Base-by-base conservation (phyloP, 768 basidiomycete genomes). In the Thelephora aurantiotincta region DNA sequence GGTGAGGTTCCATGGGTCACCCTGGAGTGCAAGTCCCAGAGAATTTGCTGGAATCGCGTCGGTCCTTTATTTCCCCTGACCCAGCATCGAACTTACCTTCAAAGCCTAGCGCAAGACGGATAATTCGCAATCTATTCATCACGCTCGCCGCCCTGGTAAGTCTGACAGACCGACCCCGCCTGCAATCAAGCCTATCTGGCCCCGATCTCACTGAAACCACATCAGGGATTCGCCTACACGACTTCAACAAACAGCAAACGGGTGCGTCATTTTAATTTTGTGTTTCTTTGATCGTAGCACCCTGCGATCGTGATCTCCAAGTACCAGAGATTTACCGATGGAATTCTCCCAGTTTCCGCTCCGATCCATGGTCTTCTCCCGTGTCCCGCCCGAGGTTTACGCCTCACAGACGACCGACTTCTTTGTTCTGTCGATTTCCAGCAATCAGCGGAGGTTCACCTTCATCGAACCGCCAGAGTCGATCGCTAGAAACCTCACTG, bases 1-100 rank as follows among this genome's bases (percentile, higher is more conserved):
- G 36, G 73, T 82, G n/a, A 70, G 66, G 14, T 84, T 87, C 53
- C 64, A 67, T 49, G 75, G 75, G 51, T 66, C 69, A n/a, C 84
- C 84, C 3, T 88, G 84, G 84, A 41, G 9, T 41, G 38, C 38
- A 7, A 16, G 18, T 43, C 66, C 76, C 51, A 65, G 65, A 36
- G 80, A 80, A 2, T 64, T 66, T 18, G 72, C 82, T 33, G 65
- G 65, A 6, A 57, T 71, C 47, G 65, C 70, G 83, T 82, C 61
- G 63, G 46, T 45, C 34, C 16, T 12, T 6, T 4, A 71, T 45
- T 45, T 30, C 19, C 35, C 18, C 42, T 35, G 19, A n/a, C 30
- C 34, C 42, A 30, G 45, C 43, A 55, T 46, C 38, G 52, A 51
- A 30, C 47, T 45, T 36, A 30, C 50, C 19, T 38, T 14, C 45